Evolutionary conservation across 495 filamentous ascomycete species (phyloP).

Genomic region (Lepraria neglecta): DNA sequence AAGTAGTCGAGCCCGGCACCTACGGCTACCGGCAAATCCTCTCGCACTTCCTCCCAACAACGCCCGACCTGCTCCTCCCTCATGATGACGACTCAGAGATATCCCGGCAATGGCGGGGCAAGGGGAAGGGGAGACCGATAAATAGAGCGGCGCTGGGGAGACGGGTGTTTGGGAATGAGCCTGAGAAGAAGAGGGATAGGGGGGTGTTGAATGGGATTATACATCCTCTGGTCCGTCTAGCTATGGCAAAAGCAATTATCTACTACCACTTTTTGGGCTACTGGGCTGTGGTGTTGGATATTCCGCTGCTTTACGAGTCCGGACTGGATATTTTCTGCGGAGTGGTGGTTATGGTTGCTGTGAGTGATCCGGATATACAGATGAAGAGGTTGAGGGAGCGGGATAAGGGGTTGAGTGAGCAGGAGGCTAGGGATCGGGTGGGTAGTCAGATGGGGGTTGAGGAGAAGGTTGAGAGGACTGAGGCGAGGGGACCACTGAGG

Average conservation of each 20-base stretch:
- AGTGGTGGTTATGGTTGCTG: constrained; percentile 76
- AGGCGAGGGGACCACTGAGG: constrained; percentile 35
- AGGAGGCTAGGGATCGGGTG: constrained; percentile 80
- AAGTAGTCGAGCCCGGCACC: constrained; percentile 88
- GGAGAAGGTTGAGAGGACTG: constrained; percentile 68
- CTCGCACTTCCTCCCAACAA: constrained; percentile 66
- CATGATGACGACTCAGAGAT: constrained; percentile 25
- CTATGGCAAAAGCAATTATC: constrained; percentile 63
- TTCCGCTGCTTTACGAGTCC: constrained; percentile 85
- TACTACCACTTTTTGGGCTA: constrained; percentile 60
- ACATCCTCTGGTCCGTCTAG: constrained; percentile 75
- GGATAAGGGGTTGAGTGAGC: constrained; percentile 61
- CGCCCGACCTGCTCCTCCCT: constrained; percentile 73
- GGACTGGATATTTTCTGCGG: constrained; percentile 76
- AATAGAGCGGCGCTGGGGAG: constrained; percentile 81
- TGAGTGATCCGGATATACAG: constrained; percentile 67
- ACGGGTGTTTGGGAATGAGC: constrained; percentile 71
- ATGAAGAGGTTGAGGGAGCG: constrained; percentile 66
- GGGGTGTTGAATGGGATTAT: constrained; percentile 79
- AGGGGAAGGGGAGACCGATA: constrained; percentile 51
- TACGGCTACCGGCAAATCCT: constrained; percentile 74
- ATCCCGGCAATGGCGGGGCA: constrained; percentile 25
- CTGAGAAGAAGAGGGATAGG: constrained; percentile 59
- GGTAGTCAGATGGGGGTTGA: constrained; percentile 74
- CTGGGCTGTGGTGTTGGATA: constrained; percentile 88